Evolutionary conservation across 495 filamentous ascomycete genomes (phyloP), one percentile per base, ranked within the genome.

Genomic region (Neurospora sp.): DNA sequence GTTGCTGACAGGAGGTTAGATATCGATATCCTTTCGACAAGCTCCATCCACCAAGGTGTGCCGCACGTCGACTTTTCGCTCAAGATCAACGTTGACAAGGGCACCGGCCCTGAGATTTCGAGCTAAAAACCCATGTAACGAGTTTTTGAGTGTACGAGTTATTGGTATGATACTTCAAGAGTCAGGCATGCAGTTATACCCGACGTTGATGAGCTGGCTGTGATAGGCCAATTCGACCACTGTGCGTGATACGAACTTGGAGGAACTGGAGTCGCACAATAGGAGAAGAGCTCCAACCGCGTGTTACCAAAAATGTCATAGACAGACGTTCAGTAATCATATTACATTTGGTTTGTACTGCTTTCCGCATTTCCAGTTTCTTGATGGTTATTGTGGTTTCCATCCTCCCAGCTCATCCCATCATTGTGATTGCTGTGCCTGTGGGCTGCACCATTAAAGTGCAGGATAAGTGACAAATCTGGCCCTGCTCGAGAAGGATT

Each of bases 1-100:
- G 45, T 74, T n/a, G 40, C 72, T 75, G 68, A 77, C 72, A 44
- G n/a, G 5, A 39, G 7, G 35, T 9, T 69, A 90, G 93, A 97
- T 85, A 89, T 99, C 76, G 96, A 99, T 84, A 92, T 98, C 75
- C 87, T 98, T 74, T 97, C 93, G 31, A 97, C 94, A 39, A 98
- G 95, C 78, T 93, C 93, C 48, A 97, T 99, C 75, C 96, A 99
- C 80, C 96, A 99, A 84, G 95, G 96, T 2, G 93, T 94, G 6
- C 87, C 89, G 53, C 94, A 97, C 81, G 89, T 99, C 48, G 96
- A 99, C 79, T 98, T 97, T 79, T 97, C 94, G 8, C 86, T 99
- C 53, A 99, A 99, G 87, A 93, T 99, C 72, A 79, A 85, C 69
- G 78, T 81, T 14, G 81, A 78, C 69, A 74, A 75, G 61, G 76